phyloP scores from a whole-genome alignment of 257 asterid species.

The Nyctanthes arbortristis region DNA sequence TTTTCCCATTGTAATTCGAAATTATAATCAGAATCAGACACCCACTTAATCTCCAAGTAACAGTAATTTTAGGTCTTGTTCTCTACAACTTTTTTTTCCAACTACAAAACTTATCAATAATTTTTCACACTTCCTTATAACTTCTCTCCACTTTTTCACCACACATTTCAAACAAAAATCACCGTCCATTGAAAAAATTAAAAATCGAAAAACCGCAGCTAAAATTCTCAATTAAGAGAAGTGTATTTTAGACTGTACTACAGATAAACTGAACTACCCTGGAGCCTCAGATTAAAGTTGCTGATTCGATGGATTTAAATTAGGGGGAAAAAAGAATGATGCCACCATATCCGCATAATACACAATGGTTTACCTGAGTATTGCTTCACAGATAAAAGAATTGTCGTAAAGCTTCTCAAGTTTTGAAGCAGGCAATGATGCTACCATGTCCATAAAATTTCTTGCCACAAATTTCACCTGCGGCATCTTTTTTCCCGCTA shows the following conservation, averaged over 20 bases:
- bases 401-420: slow-evolving; percentile 87
- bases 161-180: too few relatives aligned
- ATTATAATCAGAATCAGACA: too few relatives aligned
- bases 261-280: background rate
- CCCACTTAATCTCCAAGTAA: too few relatives aligned
- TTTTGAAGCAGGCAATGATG: slow-evolving; percentile 88
- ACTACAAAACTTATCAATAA: too few relatives aligned
- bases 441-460: slow-evolving; percentile 99
- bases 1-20: too few relatives aligned
- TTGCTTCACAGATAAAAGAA: slow-evolving; percentile 91
- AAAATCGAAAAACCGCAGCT: background rate
- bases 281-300: slow-evolving; percentile 1
- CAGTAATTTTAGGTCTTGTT: too few relatives aligned
- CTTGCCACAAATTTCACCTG: slow-evolving; percentile 89
- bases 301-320: background rate
- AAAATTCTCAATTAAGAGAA: background rate
- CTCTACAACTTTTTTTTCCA: too few relatives aligned
- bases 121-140: too few relatives aligned
- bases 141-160: too few relatives aligned
- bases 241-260: background rate
- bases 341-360: slow-evolving; percentile 15
- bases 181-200: too few relatives aligned
- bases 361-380: slow-evolving; percentile 62
- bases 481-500: slow-evolving; percentile 65
- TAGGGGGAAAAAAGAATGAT: background rate